A percentile compares a stretch with the other conserved stretches of the same genome.
Evolutionary conservation across 176 grass and related monocot species (phyloP).

Genomic region (Oryza nivara): DNA sequence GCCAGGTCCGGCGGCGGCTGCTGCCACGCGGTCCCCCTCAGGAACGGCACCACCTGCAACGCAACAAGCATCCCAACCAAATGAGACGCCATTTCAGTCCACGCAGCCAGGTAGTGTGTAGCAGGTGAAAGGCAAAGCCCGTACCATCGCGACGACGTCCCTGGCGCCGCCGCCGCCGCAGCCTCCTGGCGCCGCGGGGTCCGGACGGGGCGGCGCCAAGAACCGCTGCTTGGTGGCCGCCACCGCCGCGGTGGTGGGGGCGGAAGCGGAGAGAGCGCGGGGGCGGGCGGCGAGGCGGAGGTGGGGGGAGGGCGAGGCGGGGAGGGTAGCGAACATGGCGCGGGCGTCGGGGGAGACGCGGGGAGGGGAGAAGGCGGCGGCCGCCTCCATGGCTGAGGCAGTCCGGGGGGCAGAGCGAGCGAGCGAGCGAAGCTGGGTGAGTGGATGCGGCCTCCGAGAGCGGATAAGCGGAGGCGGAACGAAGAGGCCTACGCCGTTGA

Average conservation of each 20-base stretch:
- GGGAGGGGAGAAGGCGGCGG: constrained; percentile 41
- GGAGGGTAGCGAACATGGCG: neutral
- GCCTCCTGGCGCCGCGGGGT: neutral
- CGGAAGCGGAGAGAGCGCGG: constrained; percentile 19
- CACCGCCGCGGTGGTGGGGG: neutral
- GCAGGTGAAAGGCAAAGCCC: neutral
- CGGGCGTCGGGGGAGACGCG: neutral
- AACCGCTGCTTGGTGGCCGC: constrained; percentile 30
- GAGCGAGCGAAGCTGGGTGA: constrained; percentile 4
- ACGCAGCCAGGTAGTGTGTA: neutral
- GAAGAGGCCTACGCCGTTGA: neutral
- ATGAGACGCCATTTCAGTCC: neutral
- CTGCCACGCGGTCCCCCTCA: constrained; percentile 64
- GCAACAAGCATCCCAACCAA: neutral
- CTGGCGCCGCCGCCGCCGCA: constrained; percentile 23
- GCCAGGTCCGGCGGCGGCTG: constrained; percentile 77
- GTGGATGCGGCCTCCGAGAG: neutral
- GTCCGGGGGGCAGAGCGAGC: neutral
- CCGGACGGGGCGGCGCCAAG: constrained; percentile 45
- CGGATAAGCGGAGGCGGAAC: constrained; percentile 43
- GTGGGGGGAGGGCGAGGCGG: constrained; percentile 27
- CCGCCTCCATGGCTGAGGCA: constrained; percentile 51
- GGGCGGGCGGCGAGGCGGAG: constrained; percentile 42
- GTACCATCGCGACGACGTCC: constrained; percentile 50
- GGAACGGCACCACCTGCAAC: constrained; percentile 74